phyloP scores from a whole-genome alignment of 139 green algal species.

The Tetradesmus lagerheimii region DNA sequence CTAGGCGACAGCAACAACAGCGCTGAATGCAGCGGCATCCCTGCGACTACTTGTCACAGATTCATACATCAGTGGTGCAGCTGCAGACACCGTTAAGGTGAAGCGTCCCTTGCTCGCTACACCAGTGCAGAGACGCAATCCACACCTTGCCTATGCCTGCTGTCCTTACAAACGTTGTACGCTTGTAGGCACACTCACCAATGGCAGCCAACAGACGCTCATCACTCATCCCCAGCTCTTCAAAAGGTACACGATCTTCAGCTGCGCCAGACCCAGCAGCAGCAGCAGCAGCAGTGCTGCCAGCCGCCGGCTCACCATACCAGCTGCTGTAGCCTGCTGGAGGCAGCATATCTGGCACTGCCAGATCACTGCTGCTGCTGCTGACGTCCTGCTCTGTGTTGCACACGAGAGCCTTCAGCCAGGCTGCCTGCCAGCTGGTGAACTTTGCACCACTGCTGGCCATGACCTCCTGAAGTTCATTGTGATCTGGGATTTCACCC shows the following conservation, averaged over 20 bases:
- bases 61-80: too few species aligned
- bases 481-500: slow-evolving; percentile 32
- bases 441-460: not conserved
- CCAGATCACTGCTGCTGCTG: not conserved
- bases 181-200: not conserved
- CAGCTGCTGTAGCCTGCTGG: not conserved
- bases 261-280: not conserved
- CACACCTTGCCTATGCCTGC: not conserved
- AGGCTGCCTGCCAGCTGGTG: slow-evolving; percentile 29
- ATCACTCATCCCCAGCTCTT: slow-evolving; percentile 12
- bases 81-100: too few species aligned
- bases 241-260: not conserved
- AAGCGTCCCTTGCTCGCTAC: not conserved
- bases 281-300: slow-evolving; percentile 26
- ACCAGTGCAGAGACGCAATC: not conserved
- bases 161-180: too few species aligned
- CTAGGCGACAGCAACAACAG: too few species aligned
- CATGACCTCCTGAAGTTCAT: slow-evolving; percentile 30
- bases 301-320: not conserved
- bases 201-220: slow-evolving; percentile 29
- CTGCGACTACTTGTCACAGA: too few species aligned
- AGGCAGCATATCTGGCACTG: not conserved
- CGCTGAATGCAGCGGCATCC: too few species aligned
- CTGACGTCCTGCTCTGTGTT: not conserved
- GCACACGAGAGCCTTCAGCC: slow-evolving; percentile 2